phyloP scores from a whole-genome alignment of 2,329 filamentous ascomycete genomes.

The Fusarium pilosicola region DNA sequence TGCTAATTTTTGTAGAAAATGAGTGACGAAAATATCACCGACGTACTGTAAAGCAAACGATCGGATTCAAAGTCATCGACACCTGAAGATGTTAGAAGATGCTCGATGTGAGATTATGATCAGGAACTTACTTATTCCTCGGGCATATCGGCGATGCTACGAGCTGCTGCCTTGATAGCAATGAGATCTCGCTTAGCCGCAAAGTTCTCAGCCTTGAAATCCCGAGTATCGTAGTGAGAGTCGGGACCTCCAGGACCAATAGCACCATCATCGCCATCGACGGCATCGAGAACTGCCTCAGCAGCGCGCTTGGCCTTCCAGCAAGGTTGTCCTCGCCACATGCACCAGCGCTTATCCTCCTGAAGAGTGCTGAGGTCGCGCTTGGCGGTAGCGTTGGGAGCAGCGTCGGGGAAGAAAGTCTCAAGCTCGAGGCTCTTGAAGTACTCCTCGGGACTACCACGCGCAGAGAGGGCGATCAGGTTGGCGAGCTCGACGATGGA shows the following conservation, averaged over 20 bases:
- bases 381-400: conserved; percentile 43
- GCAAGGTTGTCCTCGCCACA: conserved; percentile 48
- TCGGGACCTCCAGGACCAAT: conserved; percentile 40
- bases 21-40: conserved; percentile 9
- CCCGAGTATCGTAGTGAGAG: conserved; percentile 29
- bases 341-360: conserved; percentile 43
- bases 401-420: conserved; percentile 33
- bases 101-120: neutral
- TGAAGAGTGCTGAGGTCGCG: conserved; percentile 42
- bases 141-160: conserved; percentile 40
- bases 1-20: conserved; percentile 15
- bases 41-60: conserved; percentile 10
- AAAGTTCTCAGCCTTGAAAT: conserved; percentile 45
- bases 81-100: conserved; percentile 13
- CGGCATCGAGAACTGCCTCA: conserved; percentile 44
- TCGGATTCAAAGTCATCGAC: conserved; percentile 10
- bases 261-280: conserved; percentile 42
- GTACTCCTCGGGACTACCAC: conserved; percentile 46
- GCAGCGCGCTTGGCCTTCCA: conserved; percentile 51
- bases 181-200: conserved; percentile 51
- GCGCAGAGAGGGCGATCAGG: conserved; percentile 47
- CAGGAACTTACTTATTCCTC: conserved; percentile 30
- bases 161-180: conserved; percentile 43
- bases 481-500: conserved; percentile 53
- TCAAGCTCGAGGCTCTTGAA: conserved; percentile 48